Conservation (phyloP, 2,329 filamentous ascomycete species). For the Fusarium sp. region DNA sequence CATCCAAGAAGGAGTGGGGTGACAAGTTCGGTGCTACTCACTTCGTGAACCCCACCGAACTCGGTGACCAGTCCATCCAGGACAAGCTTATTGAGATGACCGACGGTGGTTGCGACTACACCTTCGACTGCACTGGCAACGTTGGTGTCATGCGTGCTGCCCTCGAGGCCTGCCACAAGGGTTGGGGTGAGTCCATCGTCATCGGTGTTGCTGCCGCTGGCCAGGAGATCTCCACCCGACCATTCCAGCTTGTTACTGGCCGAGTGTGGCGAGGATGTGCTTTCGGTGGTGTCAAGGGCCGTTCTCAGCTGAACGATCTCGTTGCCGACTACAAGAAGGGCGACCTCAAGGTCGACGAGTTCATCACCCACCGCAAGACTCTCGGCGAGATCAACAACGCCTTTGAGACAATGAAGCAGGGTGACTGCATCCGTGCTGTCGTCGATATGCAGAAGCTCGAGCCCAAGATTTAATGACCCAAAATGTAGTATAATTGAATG, state of each 20-base stretch:
- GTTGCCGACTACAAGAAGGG: constrained; percentile 91
- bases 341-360: constrained; percentile 97
- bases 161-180: constrained; percentile 98
- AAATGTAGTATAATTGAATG: constrained; percentile 42
- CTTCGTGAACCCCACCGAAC: constrained; percentile 92
- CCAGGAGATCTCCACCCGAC: constrained; percentile 93
- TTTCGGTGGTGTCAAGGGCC: constrained; percentile 98
- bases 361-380: constrained; percentile 94
- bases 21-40: constrained; percentile 96
- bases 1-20: constrained; percentile 89
- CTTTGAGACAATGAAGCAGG: constrained; percentile 93
- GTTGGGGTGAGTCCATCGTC: constrained; percentile 97
- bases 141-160: constrained; percentile 95
- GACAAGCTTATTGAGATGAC: constrained; percentile 97
- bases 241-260: constrained; percentile 98
- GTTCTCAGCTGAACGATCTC: constrained; percentile 87
- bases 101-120: constrained; percentile 97
- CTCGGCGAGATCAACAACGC: constrained; percentile 87
- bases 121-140: constrained; percentile 98
- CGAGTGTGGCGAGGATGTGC: constrained; percentile 98
- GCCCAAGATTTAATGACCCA: constrained; percentile 41
- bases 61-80: constrained; percentile 83
- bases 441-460: constrained; percentile 68
- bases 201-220: constrained; percentile 97
- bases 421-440: constrained; percentile 96